Evolutionary conservation across 805 yeast genomes (phyloP).

Genomic region (Yarrowia keelungensis): DNA sequence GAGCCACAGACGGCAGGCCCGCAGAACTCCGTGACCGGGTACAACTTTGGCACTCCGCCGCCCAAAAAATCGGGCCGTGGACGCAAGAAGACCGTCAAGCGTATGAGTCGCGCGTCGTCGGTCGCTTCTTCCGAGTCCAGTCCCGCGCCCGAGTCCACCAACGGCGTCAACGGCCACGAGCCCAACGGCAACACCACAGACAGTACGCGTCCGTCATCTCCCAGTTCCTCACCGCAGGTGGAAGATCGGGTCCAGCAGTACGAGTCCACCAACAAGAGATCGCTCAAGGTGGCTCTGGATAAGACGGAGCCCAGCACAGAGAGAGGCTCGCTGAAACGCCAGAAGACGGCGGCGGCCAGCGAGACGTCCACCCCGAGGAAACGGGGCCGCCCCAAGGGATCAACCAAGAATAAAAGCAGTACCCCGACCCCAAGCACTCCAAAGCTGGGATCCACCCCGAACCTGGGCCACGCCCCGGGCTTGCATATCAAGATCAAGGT

Average conservation of each 20-base stretch:
- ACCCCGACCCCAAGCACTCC: conserved; percentile 28
- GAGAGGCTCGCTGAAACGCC: conserved; percentile 41
- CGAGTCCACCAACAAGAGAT: conserved; percentile 18
- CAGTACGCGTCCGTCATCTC: conserved; percentile 36
- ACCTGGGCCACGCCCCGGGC: conserved; percentile 39
- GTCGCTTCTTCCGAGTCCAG: conserved; percentile 29
- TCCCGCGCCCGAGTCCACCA: conserved; percentile 20
- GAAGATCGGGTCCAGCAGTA: conserved; percentile 31
- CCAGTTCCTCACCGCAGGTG: conserved; percentile 27
- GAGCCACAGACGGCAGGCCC: conserved; percentile 69
- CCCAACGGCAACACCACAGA: conserved; percentile 26
- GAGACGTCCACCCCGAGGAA: conserved; percentile 8
- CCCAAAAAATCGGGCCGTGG: conserved; percentile 46
- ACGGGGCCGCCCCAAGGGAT: conserved; percentile 24
- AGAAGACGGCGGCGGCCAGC: conserved; percentile 4
- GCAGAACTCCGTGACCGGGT: conserved; percentile 70
- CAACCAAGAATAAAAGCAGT: neutral
- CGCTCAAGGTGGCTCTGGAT: conserved; percentile 30
- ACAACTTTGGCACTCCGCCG: conserved; percentile 75
- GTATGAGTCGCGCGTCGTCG: conserved; percentile 34
- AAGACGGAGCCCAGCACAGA: conserved; percentile 27
- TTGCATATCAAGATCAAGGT: conserved; percentile 35
- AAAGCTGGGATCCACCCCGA: conserved; percentile 19
- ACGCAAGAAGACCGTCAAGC: conserved; percentile 29
- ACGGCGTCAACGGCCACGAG: conserved; percentile 31